Conservation (phyloP, 1,284 basidiomycete species). For the Anthracocystis walkeri region DNA sequence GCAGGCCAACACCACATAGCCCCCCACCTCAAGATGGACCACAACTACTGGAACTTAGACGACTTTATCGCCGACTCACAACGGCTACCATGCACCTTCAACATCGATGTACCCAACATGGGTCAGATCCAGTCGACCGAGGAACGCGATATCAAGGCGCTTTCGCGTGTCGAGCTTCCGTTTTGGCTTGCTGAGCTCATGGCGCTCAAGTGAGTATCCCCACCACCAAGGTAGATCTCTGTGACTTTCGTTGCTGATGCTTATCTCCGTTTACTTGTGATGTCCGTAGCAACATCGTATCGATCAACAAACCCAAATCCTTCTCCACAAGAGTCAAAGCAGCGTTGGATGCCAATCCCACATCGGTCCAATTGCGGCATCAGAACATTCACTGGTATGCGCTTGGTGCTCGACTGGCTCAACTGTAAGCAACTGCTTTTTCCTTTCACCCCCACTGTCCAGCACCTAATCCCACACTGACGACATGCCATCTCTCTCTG, state of each 20-base stretch:
- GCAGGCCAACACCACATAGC: background rate
- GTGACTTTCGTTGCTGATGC: background rate
- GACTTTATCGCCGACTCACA: conserved; percentile 62
- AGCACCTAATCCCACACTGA: too few relatives aligned
- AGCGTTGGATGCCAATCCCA: conserved; percentile 63
- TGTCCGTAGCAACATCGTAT: conserved; percentile 56
- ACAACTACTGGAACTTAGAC: conserved; percentile 65
- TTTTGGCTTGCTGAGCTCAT: conserved; percentile 67
- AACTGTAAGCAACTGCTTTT: conserved; percentile 51
- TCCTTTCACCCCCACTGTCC: too few relatives aligned
- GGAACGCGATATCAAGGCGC: conserved; percentile 58
- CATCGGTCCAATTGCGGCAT: conserved; percentile 59
- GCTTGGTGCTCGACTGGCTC: conserved; percentile 59
- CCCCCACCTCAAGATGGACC: conserved; percentile 48
- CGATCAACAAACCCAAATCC: conserved; percentile 62
- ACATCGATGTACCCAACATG: conserved; percentile 64
- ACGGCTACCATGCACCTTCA: conserved; percentile 63
- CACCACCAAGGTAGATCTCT: background rate
- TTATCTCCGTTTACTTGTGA: too few relatives aligned
- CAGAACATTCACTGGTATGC: conserved; percentile 66
- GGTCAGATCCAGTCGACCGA: conserved; percentile 61
- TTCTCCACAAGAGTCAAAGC: conserved; percentile 59
- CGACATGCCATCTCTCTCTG: background rate
- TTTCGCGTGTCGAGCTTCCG: conserved; percentile 63
- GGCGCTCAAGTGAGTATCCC: conserved; percentile 56